Evolutionary conservation across 2,329 filamentous ascomycete genomes (phyloP).

Genomic region (Phialophora chinensis): DNA sequence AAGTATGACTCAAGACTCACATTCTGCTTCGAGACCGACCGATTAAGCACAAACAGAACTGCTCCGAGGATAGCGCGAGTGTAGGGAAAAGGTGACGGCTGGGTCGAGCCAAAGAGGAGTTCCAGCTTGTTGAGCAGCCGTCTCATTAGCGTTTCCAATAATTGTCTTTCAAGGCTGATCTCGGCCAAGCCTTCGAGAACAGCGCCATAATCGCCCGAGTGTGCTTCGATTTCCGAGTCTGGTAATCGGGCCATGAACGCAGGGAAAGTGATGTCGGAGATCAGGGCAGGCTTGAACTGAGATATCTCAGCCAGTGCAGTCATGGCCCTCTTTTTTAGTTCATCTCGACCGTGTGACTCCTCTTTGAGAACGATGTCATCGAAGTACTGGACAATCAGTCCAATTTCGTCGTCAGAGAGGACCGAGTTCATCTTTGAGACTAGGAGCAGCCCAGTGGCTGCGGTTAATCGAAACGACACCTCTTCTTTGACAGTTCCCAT

Average conservation of each 20-base stretch:
- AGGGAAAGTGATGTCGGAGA: slow-evolving; percentile 69
- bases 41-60: slow-evolving; percentile 64
- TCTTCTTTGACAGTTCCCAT: slow-evolving; percentile 61
- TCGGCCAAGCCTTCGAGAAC: slow-evolving; percentile 69
- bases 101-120: slow-evolving; percentile 59
- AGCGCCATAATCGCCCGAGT: slow-evolving; percentile 54
- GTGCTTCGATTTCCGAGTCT: slow-evolving; percentile 58
- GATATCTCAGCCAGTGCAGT: slow-evolving; percentile 65
- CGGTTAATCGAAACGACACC: slow-evolving; percentile 56
- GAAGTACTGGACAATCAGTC: slow-evolving; percentile 62
- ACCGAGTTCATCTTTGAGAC: slow-evolving; percentile 55
- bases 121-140: slow-evolving; percentile 68
- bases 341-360: slow-evolving; percentile 60
- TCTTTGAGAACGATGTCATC: slow-evolving; percentile 67
- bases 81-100: slow-evolving; percentile 57
- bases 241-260: slow-evolving; percentile 70
- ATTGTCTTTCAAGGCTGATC: slow-evolving; percentile 65
- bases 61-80: slow-evolving; percentile 66
- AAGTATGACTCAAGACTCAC: slow-evolving; percentile 51
- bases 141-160: slow-evolving; percentile 68
- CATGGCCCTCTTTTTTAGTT: slow-evolving; percentile 65
- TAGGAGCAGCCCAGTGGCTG: slow-evolving; percentile 54
- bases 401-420: slow-evolving; percentile 59
- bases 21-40: slow-evolving; percentile 21
- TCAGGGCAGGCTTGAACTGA: slow-evolving; percentile 64